Evolutionary conservation across 192 early-diverging fungal species (phyloP), one percentile per base, ranked within the genome.

Genomic region (Bifiguratus adelaidae): DNA sequence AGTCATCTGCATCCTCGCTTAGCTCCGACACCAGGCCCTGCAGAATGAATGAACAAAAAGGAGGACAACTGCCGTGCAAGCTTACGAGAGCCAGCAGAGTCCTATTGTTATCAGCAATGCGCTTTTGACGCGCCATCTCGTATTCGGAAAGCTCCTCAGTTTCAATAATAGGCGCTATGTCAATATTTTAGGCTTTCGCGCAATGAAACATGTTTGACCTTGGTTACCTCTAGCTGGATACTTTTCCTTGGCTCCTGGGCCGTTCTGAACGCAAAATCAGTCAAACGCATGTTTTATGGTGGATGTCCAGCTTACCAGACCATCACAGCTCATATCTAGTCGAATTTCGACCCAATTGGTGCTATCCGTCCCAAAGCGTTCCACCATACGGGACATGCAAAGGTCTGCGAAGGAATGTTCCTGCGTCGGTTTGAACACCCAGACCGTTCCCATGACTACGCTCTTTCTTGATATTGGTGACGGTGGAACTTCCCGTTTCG

Each of bases 401-500:
- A 89, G 65, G 8, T 77, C 68, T 4, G 77, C 68, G 52, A 91
- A 84, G 2, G 61, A 32, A 50, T 77, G 65, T 13, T 67, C 63
- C 13, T 52, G 49, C 21, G 80, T 79, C 2, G 80, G 78, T 32
- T 70, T 74, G 53, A 95, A 91, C 0, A 83, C 77, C 89, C 90
- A 92, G 1, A 87, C 85, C 3, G 88, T 91, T 16, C 90, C 91
- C 86, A 92, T 91, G 0, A 90, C 87, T 5, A 91, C 83, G 58
- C 82, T 81, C 24, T 86, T 82, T 30, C 87, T 73, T 37, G 81
- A 80, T 18, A 91, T 86, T 0, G 86, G 87, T 37, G 78, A 82
- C 16, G 52, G 52, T 20, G 89, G 89, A 11, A 90, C 79, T 11
- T 65, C 73, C 13, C 85, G 65, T 28, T 60, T 21, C 1, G 36